Evolutionary conservation across 495 filamentous ascomycete species (phyloP), one percentile per base, ranked within the genome.

Genomic region (Trichoderma orchidacearum): DNA sequence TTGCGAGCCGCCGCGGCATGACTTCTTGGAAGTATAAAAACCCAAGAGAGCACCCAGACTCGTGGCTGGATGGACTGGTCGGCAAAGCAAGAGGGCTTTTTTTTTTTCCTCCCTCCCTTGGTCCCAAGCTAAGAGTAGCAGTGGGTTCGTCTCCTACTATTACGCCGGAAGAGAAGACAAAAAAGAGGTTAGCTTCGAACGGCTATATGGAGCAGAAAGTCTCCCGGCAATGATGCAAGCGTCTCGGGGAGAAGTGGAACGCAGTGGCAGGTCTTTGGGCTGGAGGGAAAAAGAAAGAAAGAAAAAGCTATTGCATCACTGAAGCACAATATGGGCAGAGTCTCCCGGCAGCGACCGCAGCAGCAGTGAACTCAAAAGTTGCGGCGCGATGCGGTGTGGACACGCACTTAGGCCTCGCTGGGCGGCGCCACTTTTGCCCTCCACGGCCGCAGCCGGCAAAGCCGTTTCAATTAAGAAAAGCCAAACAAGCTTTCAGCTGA

Each of bases 1-100:
- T 72, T 23, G 68, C 48, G 28, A 77, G 65, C 64, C 81, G 68
- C 74, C 80, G 81, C 62, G 70, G 68, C 81, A 83, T 75, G 58
- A 71, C 30, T 13, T 51, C 50, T 12, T 3, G 30, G 23, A 36
- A 0, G 32, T 21, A 3, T 15, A 21, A n/a, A 32, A 5, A 30
- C n/a, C 28, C n/a, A 23, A 13, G 23, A 51, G 13, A 35, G 21
- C 5, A 38, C 15, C 9, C 8, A 56, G 12, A 29, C 17, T 17
- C 30, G 21, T 54, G 12, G 52, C 12, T 55, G 13, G 31, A 45
- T 11, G 25, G 53, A 31, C 7, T 23, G 27, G 31, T 17, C 41
- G 41, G 31, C 53, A 11, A 8, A 35, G 32, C n/a, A 35, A 35
- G 32, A n/a, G 32, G 7, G 48, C 23, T 18, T 27, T 7, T 51